Conservation (phyloP, 2,329 filamentous ascomycete species). For the Cordyceps fumosorosea region DNA sequence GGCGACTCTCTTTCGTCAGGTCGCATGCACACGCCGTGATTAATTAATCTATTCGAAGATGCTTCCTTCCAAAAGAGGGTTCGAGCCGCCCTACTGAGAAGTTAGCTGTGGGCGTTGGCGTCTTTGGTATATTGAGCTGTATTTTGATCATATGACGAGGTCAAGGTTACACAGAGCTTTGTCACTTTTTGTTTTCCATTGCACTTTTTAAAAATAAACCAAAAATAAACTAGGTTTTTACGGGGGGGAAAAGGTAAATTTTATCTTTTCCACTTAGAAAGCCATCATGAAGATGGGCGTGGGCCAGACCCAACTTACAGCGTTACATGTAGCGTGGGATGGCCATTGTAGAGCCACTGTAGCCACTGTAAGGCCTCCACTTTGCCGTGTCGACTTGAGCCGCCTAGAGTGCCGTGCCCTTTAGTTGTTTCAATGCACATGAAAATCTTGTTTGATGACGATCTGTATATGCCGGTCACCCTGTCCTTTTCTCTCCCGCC, state of each 20-base stretch:
- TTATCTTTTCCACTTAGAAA: neutral
- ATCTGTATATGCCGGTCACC: neutral
- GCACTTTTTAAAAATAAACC: neutral
- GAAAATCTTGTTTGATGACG: neutral
- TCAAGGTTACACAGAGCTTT: neutral
- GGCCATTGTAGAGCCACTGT: neutral
- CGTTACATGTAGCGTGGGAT: constrained; percentile 1
- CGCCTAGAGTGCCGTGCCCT: neutral
- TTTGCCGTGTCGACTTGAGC: constrained; percentile 1
- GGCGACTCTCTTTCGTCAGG: neutral
- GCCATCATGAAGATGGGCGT: neutral
- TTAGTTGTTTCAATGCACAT: neutral
- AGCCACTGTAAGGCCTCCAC: neutral
- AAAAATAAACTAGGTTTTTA: no score
- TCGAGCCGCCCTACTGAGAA: neutral
- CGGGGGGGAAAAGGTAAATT: neutral
- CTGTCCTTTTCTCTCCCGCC: no score
- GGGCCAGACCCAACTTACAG: neutral
- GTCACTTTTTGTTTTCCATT: no score
- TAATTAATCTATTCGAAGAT: constrained; percentile 3
- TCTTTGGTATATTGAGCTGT: neutral
- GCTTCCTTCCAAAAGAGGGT: constrained; percentile 3
- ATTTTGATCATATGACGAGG: constrained; percentile 1
- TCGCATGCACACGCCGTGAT: neutral
- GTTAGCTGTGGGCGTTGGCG: neutral